Percentiles rank a stretch among this genome's conserved stretches.
phyloP scores from a whole-genome alignment of 2,329 filamentous ascomycete genomes.

The Trichophyton simii region DNA sequence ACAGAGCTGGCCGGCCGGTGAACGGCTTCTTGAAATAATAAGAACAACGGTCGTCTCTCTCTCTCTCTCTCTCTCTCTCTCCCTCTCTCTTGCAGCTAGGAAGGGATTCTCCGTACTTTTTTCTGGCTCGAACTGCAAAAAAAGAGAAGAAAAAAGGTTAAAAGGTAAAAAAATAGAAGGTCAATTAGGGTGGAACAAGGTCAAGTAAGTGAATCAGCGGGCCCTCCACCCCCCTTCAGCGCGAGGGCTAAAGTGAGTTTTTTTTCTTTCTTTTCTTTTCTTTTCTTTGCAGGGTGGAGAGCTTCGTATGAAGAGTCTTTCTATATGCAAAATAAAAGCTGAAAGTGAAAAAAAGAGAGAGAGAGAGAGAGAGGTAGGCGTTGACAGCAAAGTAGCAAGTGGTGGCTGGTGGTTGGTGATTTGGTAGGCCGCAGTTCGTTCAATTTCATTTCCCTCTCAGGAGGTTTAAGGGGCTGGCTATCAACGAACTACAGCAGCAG shows the following conservation, averaged over 20 bases:
- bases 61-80: too few relatives aligned
- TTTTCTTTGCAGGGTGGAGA: slow-evolving; percentile 3
- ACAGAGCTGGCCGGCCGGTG: slow-evolving; percentile 1
- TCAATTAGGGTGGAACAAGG: background rate
- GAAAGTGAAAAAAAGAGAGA: background rate
- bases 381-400: background rate
- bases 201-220: background rate
- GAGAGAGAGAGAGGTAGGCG: background rate
- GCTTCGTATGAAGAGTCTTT: background rate
- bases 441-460: too few relatives aligned
- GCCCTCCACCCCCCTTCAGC: background rate
- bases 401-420: background rate
- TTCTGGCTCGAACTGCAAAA: too few relatives aligned
- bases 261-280: background rate
- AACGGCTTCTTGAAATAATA: background rate
- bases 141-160: background rate
- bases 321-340: background rate
- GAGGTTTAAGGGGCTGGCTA: too few relatives aligned
- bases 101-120: background rate
- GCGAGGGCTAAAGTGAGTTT: background rate
- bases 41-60: background rate
- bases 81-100: background rate
- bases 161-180: background rate
- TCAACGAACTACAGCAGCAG: background rate
- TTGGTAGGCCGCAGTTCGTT: too few relatives aligned